These are phyloP conservation scores for Stephanocyclus meneghinianus DNA, from an alignment of 352 stramenopile genomes.

Conservation along the genomic window DNA sequence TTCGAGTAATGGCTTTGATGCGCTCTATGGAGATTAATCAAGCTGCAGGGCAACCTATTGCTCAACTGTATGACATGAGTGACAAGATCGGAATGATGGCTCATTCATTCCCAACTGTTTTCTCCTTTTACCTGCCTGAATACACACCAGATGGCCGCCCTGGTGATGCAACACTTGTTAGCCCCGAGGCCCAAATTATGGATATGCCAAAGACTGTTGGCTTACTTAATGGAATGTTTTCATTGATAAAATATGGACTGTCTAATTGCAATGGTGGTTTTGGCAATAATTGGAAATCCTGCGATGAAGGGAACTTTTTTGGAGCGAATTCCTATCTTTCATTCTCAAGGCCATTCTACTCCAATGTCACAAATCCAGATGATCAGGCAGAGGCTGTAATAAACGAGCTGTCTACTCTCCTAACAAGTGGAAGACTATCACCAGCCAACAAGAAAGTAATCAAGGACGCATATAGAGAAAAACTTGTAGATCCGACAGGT, in stretches of 20 bases:
- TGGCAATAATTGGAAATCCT: conserved; percentile 30
- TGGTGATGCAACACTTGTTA: conserved; percentile 40
- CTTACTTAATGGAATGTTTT: conserved; percentile 76
- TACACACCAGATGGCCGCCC: conserved; percentile 46
- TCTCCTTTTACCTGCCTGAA: conserved; percentile 69
- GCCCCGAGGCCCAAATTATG: conserved; percentile 46
- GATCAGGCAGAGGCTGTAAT: conserved; percentile 57
- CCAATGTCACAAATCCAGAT: conserved; percentile 18
- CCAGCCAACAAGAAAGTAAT: conserved; percentile 53
- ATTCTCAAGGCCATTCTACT: conserved; percentile 39
- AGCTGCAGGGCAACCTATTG: conserved; percentile 25
- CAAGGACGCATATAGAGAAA: conserved; percentile 46
- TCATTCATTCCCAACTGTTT: conserved; percentile 66
- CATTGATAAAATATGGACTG: conserved; percentile 72
- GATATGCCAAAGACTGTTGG: conserved; percentile 58
- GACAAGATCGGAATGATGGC: conserved; percentile 60
- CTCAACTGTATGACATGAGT: conserved; percentile 32
- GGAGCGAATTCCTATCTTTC: conserved; percentile 40
- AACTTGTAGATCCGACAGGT: conserved; percentile 25
- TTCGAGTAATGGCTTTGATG: conserved; percentile 60
- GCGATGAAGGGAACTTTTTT: conserved; percentile 47
- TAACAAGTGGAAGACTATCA: conserved; percentile 74
- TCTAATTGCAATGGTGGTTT: conserved; percentile 59
- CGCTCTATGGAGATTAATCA: conserved; percentile 56
- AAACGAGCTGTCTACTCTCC: conserved; percentile 70